Evolutionary conservation across 2,329 filamentous ascomycete species (phyloP).

Genomic region (Chaetomiaceae sp.): DNA sequence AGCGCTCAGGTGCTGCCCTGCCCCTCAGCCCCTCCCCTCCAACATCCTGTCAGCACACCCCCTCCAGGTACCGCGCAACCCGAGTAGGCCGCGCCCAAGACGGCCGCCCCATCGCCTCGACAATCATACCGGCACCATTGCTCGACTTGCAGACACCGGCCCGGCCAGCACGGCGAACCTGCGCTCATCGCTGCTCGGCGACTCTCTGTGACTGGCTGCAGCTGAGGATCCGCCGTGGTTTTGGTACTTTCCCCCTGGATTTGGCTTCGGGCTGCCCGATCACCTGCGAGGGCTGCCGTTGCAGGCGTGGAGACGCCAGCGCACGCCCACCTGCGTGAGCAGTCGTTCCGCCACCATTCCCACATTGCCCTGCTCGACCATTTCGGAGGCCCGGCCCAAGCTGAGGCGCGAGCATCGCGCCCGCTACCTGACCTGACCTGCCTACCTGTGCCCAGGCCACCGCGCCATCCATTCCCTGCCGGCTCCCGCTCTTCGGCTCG

Average conservation of each 20-base stretch:
- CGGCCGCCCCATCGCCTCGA: constrained; percentile 8
- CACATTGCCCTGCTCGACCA: not conserved
- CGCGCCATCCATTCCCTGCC: constrained; percentile 7
- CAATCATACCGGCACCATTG: constrained; percentile 18
- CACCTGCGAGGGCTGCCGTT: not conserved
- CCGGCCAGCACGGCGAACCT: not conserved
- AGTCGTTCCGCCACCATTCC: not conserved
- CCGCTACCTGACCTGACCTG: no score
- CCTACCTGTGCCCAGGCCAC: constrained; percentile 15
- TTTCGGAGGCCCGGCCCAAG: constrained; percentile 3
- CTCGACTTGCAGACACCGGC: not conserved
- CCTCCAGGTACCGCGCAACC: constrained; percentile 6
- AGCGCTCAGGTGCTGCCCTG: constrained; percentile 4
- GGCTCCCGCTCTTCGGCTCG: constrained; percentile 12
- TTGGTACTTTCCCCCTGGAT: not conserved
- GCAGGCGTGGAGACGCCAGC: not conserved
- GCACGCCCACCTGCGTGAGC: not conserved
- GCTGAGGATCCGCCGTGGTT: no score
- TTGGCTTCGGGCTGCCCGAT: not conserved
- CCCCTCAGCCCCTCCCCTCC: not conserved
- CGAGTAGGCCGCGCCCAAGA: constrained; percentile 9
- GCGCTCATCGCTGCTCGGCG: no score
- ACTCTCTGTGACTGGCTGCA: no score
- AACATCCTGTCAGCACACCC: not conserved
- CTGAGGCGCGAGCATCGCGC: constrained; percentile 16